phyloP scores from a whole-genome alignment of 192 early-diverging fungal species.

The Coemansia sp. region DNA sequence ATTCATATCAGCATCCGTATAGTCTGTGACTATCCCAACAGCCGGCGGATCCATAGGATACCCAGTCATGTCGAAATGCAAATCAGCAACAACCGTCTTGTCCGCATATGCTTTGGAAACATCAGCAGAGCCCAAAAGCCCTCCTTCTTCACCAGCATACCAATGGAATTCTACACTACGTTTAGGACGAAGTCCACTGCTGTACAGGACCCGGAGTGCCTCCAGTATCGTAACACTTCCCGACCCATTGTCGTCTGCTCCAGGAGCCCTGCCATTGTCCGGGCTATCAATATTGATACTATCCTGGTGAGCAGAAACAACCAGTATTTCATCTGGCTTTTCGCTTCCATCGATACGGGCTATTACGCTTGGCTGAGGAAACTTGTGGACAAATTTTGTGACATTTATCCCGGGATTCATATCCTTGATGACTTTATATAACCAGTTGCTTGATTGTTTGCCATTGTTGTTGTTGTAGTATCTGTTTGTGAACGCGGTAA shows the following conservation, averaged over 20 bases:
- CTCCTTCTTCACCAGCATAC: slow-evolving; percentile 86
- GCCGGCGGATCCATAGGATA: slow-evolving; percentile 63
- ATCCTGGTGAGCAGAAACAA: slow-evolving; percentile 89
- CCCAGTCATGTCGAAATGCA: slow-evolving; percentile 93
- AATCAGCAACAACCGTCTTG: slow-evolving; percentile 68
- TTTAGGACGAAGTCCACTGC: slow-evolving; percentile 63
- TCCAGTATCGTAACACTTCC: slow-evolving; percentile 83
- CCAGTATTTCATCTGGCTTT: slow-evolving; percentile 58
- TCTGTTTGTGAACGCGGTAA: slow-evolving; percentile 76
- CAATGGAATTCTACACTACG: slow-evolving; percentile 88
- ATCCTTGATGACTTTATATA: slow-evolving; percentile 52
- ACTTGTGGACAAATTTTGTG: slow-evolving; percentile 10
- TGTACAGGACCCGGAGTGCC: slow-evolving; percentile 65
- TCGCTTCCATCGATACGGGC: slow-evolving; percentile 13
- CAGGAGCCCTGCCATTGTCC: slow-evolving; percentile 65
- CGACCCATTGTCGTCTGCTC: slow-evolving; percentile 82
- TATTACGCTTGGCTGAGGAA: slow-evolving; percentile 27
- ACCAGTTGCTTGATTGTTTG: slow-evolving; percentile 62
- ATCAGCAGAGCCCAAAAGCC: slow-evolving; percentile 83
- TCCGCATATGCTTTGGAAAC: slow-evolving; percentile 66
- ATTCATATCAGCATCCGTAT: slow-evolving; percentile 58
- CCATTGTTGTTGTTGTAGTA: slow-evolving; percentile 76
- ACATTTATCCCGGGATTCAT: slow-evolving; percentile 10
- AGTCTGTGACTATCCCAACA: slow-evolving; percentile 81
- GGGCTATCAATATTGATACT: slow-evolving; percentile 78